Evolutionary conservation across 345 rosid genomes (phyloP), one percentile per base, ranked within the genome.

Genomic region (Gossypium ekmanianum): DNA sequence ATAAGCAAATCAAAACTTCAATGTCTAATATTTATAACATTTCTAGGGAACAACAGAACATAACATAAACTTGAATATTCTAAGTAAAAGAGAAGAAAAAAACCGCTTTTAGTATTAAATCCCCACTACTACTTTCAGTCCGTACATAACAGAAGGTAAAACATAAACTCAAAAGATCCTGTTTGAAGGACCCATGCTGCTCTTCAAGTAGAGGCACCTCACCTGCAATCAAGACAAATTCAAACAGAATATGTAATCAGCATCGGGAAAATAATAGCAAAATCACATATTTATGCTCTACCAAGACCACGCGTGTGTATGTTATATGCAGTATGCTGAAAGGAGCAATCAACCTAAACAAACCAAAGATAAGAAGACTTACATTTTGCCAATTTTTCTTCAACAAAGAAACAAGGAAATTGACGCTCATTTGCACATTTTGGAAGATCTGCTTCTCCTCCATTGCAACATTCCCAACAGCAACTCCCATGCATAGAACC

Each of bases 351-450:
- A 2, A 8, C 50, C 11, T 29, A 29, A 26, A 11, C 24, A 70
- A 50, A 12, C 5, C 3, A 27, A 2, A 45, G 11, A 16, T 34
- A 16, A 3, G 29, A 11, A 18, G 47, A 73, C 92, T 87, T 34
- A 89, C 96, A 20, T 91, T 91, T 48, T 89, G 96, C 96, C 96
- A 91, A 76, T 89, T 89, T 57, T 91, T 91, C 88, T 91, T 91
- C 88, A 91, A 75, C 79, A 91, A 83, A 0, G 96, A 91, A n/a
- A 91, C 96, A 1, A 91, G 90, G 76, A 91, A 91, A 79, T 91
- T 91, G 14, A 91, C 90, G 14, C 90, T 86, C 84, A 91, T 84
- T 75, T 91, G 96, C 20, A 91, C 96, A 52, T 91, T 91, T 82
- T 91, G 96, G 80, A 91, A 89, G 45, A 91, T 85, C 76, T 91